Evolutionary conservation across 1,284 basidiomycete genomes (phyloP).

Genomic region (Papiliotrema laurentii): DNA sequence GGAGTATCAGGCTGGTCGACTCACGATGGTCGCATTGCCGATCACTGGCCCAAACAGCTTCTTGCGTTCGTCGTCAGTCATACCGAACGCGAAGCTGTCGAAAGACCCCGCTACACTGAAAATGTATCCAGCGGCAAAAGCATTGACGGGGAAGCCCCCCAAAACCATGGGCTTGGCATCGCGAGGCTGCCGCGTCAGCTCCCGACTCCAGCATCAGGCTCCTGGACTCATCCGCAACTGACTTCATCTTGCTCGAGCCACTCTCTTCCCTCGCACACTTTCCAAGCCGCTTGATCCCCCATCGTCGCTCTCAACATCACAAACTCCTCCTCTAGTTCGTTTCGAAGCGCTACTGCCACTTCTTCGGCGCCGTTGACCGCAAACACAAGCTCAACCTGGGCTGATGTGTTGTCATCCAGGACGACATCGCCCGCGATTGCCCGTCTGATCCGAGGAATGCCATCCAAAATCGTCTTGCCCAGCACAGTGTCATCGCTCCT

Average conservation of each 20-base stretch:
- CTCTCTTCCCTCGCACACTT: conserved; percentile 2
- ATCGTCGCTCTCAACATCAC: not conserved
- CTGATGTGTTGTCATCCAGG: not conserved
- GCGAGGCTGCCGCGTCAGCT: not conserved
- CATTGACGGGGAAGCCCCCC: conserved; percentile 3
- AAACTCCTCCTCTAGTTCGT: conserved; percentile 4
- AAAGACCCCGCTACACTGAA: not conserved
- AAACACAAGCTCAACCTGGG: conserved; percentile 8
- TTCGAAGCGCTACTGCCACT: conserved; percentile 3
- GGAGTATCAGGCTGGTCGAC: not conserved
- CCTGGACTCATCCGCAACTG: no score
- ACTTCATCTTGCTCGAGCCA: conserved; percentile 6
- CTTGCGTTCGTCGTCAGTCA: not conserved
- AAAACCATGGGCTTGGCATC: not conserved
- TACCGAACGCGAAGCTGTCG: not conserved
- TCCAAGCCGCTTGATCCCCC: not conserved
- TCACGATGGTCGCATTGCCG: conserved; percentile 1
- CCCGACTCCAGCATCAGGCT: not conserved
- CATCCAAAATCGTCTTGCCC: not conserved
- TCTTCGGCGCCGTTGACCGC: conserved; percentile 9
- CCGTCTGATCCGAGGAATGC: not conserved
- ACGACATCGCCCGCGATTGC: not conserved
- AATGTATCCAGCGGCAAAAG: conserved; percentile 7
- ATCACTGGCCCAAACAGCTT: conserved; percentile 2
- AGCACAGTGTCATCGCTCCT: not conserved